Evolutionary conservation across 495 filamentous ascomycete species (phyloP).

Genomic region (Penicillium longicatenatum): DNA sequence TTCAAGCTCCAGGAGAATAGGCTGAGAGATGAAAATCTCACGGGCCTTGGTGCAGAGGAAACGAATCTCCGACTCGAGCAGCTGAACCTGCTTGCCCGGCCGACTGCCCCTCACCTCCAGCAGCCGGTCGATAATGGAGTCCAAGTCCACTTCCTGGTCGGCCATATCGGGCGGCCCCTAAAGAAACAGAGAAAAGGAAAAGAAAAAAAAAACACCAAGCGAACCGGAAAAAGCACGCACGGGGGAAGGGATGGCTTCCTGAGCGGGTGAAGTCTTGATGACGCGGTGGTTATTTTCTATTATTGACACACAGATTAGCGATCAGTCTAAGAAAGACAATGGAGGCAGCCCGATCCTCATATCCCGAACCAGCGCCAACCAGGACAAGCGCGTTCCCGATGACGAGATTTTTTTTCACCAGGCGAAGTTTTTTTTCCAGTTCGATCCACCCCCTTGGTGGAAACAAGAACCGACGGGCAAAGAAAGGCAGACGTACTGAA

Average conservation of each 20-base stretch:
- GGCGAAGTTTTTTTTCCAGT: constrained; percentile 1
- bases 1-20: constrained; percentile 94
- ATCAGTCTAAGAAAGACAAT: constrained; percentile 13
- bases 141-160: constrained; percentile 97
- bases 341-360: constrained; percentile 19
- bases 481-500: constrained; percentile 28
- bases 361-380: constrained; percentile 7
- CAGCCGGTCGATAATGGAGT: constrained; percentile 98
- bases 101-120: constrained; percentile 97
- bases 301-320: constrained; percentile 19
- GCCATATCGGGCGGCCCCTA: constrained; percentile 69
- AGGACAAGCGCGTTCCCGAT: constrained; percentile 32
- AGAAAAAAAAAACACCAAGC: constrained; percentile 29
- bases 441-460: not conserved
- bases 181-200: constrained; percentile 30
- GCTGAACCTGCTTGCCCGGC: constrained; percentile 97
- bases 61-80: constrained; percentile 94
- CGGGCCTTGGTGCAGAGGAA: constrained; percentile 98
- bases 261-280: constrained; percentile 38
- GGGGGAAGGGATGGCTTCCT: constrained; percentile 36
- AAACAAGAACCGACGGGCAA: not conserved
- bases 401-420: constrained; percentile 21
- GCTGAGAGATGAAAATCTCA: constrained; percentile 99
- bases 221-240: constrained; percentile 28
- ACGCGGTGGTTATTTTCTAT: constrained; percentile 45